These are phyloP conservation scores for Yamagishiella unicocca DNA, from an alignment of 139 green algal species.

Conservation along the genomic window DNA sequence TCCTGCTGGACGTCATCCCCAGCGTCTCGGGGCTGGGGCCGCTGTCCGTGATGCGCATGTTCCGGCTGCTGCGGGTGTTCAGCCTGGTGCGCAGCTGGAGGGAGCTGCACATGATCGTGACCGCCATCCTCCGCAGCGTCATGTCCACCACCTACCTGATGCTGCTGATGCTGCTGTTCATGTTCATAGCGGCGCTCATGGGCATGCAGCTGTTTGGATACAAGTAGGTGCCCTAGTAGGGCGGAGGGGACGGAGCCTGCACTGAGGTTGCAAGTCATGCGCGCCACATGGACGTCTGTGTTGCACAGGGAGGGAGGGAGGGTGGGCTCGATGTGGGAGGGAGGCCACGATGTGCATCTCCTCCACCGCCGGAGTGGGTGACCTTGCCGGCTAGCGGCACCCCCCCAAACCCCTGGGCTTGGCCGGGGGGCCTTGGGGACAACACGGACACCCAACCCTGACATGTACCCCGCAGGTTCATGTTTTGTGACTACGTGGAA, in stretches of 20 bases:
- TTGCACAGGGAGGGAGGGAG: no score
- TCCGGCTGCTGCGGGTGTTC: conserved; percentile 83
- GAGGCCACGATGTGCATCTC: no score
- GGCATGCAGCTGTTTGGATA: conserved; percentile 80
- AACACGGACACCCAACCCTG: conserved; percentile 62
- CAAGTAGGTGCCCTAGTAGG: conserved; percentile 15
- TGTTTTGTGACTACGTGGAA: conserved; percentile 45
- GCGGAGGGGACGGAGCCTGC: no score
- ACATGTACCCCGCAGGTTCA: conserved; percentile 22
- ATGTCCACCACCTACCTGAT: conserved; percentile 70
- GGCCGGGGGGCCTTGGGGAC: conserved; percentile 41
- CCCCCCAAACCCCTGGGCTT: no score
- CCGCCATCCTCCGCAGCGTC: conserved; percentile 70
- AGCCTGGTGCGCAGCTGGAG: conserved; percentile 75
- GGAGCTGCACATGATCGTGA: conserved; percentile 81
- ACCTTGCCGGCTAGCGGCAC: no score
- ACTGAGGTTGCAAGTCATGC: no score
- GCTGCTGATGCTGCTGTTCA: conserved; percentile 79
- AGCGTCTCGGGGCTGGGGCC: conserved; percentile 55
- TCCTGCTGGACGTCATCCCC: conserved; percentile 72
- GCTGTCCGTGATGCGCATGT: conserved; percentile 76
- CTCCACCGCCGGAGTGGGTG: background rate
- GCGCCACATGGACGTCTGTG: no score
- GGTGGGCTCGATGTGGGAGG: no score
- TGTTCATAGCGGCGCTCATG: conserved; percentile 80